phyloP scores from a whole-genome alignment of 2,329 filamentous ascomycete species.

The Pseudophaeomoniella oleicola region DNA sequence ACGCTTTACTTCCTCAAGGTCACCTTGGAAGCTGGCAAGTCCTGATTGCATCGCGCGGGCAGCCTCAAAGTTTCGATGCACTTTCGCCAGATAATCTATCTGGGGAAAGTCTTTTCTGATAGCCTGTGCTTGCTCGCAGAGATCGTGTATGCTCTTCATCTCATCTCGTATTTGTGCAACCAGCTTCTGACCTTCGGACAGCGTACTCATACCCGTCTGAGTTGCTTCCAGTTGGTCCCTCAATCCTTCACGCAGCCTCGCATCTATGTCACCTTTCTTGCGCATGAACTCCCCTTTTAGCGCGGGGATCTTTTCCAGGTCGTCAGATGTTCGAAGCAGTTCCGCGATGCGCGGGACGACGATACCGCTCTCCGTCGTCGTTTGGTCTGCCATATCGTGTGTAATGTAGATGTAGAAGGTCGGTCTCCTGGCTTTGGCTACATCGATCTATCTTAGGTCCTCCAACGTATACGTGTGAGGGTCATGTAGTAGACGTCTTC shows the following conservation, averaged over 20 bases:
- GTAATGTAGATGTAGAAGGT: no score
- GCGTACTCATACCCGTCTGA: constrained; percentile 78
- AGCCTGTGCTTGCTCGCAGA: constrained; percentile 92
- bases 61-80: constrained; percentile 84
- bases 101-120: constrained; percentile 97
- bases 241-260: constrained; percentile 73
- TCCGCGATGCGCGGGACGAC: constrained; percentile 69
- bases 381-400: not conserved
- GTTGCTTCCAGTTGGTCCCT: constrained; percentile 90
- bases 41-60: constrained; percentile 88
- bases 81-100: constrained; percentile 40
- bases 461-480: no score
- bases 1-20: constrained; percentile 59
- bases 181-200: constrained; percentile 80
- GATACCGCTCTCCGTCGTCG: constrained; percentile 42
- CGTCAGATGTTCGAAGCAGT: constrained; percentile 85
- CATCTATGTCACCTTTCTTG: constrained; percentile 85
- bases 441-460: no score
- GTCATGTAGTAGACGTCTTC: no score
- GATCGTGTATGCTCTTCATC: constrained; percentile 95
- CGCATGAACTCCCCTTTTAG: constrained; percentile 86
- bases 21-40: constrained; percentile 71
- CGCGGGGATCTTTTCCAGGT: constrained; percentile 85
- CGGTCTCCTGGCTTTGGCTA: no score
- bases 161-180: constrained; percentile 92